A percentile compares a stretch with the other conserved stretches of the same genome.
These are phyloP conservation scores for Brettanomyces nanus DNA, from an alignment of 805 yeast species.

Conservation along the genomic window DNA sequence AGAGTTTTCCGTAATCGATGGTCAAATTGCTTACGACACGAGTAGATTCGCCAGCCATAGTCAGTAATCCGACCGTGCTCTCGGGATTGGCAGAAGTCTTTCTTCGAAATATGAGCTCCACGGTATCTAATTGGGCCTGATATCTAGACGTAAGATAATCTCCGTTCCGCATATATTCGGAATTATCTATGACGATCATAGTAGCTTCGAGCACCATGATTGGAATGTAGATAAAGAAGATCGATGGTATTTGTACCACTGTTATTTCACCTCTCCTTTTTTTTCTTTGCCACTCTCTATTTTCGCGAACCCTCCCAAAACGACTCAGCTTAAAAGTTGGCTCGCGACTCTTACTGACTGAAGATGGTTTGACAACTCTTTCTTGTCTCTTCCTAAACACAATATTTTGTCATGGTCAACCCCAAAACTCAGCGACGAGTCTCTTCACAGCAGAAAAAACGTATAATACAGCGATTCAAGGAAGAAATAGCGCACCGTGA, in stretches of 20 bases:
- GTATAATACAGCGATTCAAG: constrained; percentile 23
- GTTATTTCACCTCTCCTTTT: neutral
- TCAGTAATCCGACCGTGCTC: constrained; percentile 83
- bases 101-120: constrained; percentile 76
- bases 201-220: constrained; percentile 92
- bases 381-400: too few species aligned
- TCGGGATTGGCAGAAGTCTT: constrained; percentile 89
- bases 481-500: constrained; percentile 13
- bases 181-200: constrained; percentile 90
- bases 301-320: constrained; percentile 2
- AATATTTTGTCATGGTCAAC: constrained; percentile 19
- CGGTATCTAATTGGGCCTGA: constrained; percentile 88
- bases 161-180: constrained; percentile 94
- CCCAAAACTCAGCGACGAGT: too few species aligned
- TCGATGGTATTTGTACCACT: too few species aligned
- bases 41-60: constrained; percentile 82
- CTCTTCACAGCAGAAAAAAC: constrained; percentile 29
- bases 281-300: constrained; percentile 5
- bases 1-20: constrained; percentile 74
- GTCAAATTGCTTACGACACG: constrained; percentile 86
- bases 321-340: too few species aligned
- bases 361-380: too few species aligned
- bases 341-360: too few species aligned
- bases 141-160: constrained; percentile 84
- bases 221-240: neutral